phyloP scores from a whole-genome alignment of 2,329 filamentous ascomycete genomes.

The Ophiostoma sp. region DNA sequence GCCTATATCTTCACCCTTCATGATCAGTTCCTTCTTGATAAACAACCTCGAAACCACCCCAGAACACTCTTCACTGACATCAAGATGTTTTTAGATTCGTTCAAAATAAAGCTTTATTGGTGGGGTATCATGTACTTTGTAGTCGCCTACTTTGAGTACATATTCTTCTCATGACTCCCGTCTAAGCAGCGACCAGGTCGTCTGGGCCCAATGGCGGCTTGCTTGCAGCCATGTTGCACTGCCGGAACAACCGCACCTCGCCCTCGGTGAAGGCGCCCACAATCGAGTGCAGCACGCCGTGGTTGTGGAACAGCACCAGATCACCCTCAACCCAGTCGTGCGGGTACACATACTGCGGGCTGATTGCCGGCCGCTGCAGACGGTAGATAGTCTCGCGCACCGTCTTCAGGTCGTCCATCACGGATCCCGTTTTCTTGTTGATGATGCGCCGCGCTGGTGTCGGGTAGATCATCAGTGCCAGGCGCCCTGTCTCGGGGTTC shows the following conservation, averaged over 20 bases:
- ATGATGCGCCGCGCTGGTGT: conserved; percentile 58
- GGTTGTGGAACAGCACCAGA: conserved; percentile 72
- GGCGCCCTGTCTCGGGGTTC: conserved; percentile 60
- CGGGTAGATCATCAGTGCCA: conserved; percentile 71
- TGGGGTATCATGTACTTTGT: background rate
- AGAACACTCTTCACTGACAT: background rate
- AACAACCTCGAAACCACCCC: too few relatives aligned
- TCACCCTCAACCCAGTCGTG: conserved; percentile 76
- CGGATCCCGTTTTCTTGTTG: conserved; percentile 54
- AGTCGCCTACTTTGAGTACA: background rate
- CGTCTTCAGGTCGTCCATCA: conserved; percentile 61
- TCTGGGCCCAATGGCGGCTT: conserved; percentile 24
- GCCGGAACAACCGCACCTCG: conserved; percentile 69
- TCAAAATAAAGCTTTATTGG: background rate
- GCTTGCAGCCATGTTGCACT: conserved; percentile 72
- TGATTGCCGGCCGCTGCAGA: conserved; percentile 65
- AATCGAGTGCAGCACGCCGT: conserved; percentile 68
- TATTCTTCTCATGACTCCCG: background rate
- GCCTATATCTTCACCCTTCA: too few relatives aligned
- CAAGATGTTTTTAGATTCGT: background rate
- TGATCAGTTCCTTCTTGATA: too few relatives aligned
- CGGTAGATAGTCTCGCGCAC: conserved; percentile 64
- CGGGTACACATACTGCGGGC: conserved; percentile 61
- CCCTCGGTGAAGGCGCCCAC: conserved; percentile 67
- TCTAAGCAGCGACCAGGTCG: background rate